A percentile compares a stretch with the other conserved stretches of the same genome.
Evolutionary conservation across 2,329 filamentous ascomycete genomes (phyloP).

Genomic region (Neopestalotiopsis sp.): DNA sequence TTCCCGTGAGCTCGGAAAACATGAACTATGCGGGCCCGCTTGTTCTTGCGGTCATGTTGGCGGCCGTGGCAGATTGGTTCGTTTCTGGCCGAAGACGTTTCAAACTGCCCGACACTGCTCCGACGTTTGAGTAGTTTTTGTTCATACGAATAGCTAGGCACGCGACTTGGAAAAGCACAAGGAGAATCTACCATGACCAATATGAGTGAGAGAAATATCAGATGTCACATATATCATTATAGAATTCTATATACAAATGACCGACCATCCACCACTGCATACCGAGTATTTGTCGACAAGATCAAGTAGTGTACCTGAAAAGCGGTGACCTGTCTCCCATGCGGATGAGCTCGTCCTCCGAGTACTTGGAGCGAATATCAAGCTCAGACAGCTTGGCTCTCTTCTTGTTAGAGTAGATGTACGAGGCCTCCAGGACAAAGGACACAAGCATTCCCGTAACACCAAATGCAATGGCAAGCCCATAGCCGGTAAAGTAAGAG

Average conservation of each 20-base stretch:
- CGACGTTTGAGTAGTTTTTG: background rate
- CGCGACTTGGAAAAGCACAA: background rate
- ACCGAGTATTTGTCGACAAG: background rate
- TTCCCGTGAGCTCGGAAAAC: background rate
- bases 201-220: constrained; percentile 15
- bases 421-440: constrained; percentile 32
- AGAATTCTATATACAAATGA: background rate
- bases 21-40: constrained; percentile 14
- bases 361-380: constrained; percentile 18
- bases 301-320: constrained; percentile 17
- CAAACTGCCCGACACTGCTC: background rate
- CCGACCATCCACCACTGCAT: background rate
- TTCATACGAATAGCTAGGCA: background rate
- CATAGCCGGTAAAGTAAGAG: constrained; percentile 40
- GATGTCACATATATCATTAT: background rate
- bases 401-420: constrained; percentile 18
- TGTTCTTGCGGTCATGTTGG: constrained; percentile 7
- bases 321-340: constrained; percentile 23
- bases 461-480: constrained; percentile 38
- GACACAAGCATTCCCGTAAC: constrained; percentile 34
- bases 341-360: constrained; percentile 19
- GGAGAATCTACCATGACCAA: background rate
- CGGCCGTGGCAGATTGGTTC: background rate
- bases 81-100: constrained; percentile 1
- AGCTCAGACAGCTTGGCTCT: constrained; percentile 16